Evolutionary conservation across 2,329 filamentous ascomycete species (phyloP).

Genomic region (Monilinia laxa): DNA sequence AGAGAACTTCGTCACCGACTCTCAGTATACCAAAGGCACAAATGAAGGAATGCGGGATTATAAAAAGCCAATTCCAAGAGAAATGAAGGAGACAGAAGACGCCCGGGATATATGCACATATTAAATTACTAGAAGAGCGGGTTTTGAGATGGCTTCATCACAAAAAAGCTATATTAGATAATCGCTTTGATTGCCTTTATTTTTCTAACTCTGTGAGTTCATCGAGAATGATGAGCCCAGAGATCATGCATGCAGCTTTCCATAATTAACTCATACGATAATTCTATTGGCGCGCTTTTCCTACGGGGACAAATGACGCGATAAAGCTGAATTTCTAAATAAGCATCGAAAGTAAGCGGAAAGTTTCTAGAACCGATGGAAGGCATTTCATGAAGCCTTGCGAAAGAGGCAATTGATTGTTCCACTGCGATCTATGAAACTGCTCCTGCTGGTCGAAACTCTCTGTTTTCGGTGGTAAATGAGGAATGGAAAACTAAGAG

Average conservation of each 20-base stretch:
- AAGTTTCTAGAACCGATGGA: background rate
- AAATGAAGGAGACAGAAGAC: background rate
- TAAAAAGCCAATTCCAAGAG: background rate
- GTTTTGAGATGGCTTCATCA: background rate
- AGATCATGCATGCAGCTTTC: background rate
- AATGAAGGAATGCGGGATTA: background rate
- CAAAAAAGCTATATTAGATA: constrained; percentile 4
- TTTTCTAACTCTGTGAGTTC: background rate
- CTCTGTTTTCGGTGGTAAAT: background rate
- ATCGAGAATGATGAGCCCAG: background rate
- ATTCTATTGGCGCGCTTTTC: constrained; percentile 3
- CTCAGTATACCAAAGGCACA: background rate
- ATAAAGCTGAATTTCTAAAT: background rate
- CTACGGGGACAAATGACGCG: background rate
- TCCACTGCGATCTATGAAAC: background rate
- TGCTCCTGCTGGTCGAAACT: background rate
- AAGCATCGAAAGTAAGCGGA: background rate
- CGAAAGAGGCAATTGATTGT: background rate
- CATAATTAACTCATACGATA: background rate
- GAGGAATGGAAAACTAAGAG: background rate
- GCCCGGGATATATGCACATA: background rate
- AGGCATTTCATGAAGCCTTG: background rate
- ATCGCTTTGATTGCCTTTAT: background rate
- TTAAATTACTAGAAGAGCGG: background rate
- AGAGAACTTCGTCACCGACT: background rate